Evolutionary conservation across 1,284 basidiomycete genomes (phyloP).

Genomic region (Polyporus tsugae): DNA sequence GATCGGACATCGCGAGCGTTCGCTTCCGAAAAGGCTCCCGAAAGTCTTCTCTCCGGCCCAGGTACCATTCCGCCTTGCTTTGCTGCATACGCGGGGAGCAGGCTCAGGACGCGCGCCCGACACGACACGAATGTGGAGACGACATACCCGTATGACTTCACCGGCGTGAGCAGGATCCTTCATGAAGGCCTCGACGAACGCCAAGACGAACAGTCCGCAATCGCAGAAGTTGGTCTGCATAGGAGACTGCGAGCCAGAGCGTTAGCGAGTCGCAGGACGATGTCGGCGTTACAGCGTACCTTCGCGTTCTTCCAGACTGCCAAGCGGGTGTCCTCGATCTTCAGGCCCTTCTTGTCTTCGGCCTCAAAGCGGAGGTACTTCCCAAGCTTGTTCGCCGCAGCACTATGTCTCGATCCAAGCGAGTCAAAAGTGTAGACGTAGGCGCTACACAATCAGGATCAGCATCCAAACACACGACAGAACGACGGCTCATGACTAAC

Average conservation of each 20-base stretch:
- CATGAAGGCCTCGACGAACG: slow-evolving; percentile 81
- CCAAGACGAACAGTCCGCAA: slow-evolving; percentile 86
- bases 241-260: slow-evolving; percentile 63
- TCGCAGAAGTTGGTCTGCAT: slow-evolving; percentile 86
- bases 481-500: slow-evolving; percentile 13
- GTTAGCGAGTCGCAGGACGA: not conserved
- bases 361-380: slow-evolving; percentile 85
- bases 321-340: slow-evolving; percentile 48
- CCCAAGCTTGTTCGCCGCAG: slow-evolving; percentile 67
- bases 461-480: not conserved
- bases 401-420: slow-evolving; percentile 73
- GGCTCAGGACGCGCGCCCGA: not conserved
- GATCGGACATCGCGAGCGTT: slow-evolving; percentile 48
- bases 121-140: not conserved
- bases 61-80: slow-evolving; percentile 58
- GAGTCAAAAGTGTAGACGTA: slow-evolving; percentile 91
- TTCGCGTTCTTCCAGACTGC: slow-evolving; percentile 55
- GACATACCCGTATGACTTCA: slow-evolving; percentile 55
- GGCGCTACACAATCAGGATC: slow-evolving; percentile 54
- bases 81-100: slow-evolving; percentile 34
- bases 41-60: slow-evolving; percentile 41
- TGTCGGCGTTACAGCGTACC: slow-evolving; percentile 43
- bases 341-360: slow-evolving; percentile 68
- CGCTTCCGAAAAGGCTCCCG: slow-evolving; percentile 47
- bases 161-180: slow-evolving; percentile 56